Base-by-base conservation (phyloP, 208 protist species). In the Crithidia bombi region DNA sequence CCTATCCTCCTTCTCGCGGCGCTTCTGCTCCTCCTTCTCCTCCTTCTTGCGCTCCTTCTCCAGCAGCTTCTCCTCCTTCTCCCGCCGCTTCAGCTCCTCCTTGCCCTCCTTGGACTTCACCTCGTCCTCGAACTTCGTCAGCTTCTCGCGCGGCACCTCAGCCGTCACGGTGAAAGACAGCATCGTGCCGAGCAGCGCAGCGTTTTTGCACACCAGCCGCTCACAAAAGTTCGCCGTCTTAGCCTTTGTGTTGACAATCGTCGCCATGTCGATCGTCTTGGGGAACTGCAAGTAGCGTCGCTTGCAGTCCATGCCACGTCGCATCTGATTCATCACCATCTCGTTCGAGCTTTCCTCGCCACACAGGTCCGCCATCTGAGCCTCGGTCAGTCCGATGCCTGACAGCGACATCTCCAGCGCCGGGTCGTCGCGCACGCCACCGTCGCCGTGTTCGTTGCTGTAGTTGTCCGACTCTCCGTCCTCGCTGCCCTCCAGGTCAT, bases 201-300 rank as follows among this genome's bases (percentile, higher is more conserved):
- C 72, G 55, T 58, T 74, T 61, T 81, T 81, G 75, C 72, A 77
- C 62, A 65, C 58, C 35, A 85, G 50, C 33, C 74, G 75, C 54
- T 85, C 80, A 52, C 67, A 76, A 72, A 57, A 85, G 30, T 43
- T 23, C 32, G 50, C 21, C 25, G 55, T 41, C 72, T 79, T 78
- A 41, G 55, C 65, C 46, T 68, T 71, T 17, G 75, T 81, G 75
- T 85, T 85, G 49, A 75, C 75, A 14, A 79, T 66, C 23, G 63
- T 68, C 23, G 69, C 55, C 17, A 85, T 41, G 65, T 85, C 80
- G 54, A 85, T 81, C 23, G 58, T 38, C 55, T 77, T 75, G 41
- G 80, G 80, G 71, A 82, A 85, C 47, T 65, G 65, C 39, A 85
- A 63, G 51, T 79, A 81, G 49, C 80, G 75, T 41, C 33, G 55